Evolutionary conservation across 768 basidiomycete genomes (phyloP), one percentile per base, ranked within the genome.

Genomic region (Naganishia antarctica): DNA sequence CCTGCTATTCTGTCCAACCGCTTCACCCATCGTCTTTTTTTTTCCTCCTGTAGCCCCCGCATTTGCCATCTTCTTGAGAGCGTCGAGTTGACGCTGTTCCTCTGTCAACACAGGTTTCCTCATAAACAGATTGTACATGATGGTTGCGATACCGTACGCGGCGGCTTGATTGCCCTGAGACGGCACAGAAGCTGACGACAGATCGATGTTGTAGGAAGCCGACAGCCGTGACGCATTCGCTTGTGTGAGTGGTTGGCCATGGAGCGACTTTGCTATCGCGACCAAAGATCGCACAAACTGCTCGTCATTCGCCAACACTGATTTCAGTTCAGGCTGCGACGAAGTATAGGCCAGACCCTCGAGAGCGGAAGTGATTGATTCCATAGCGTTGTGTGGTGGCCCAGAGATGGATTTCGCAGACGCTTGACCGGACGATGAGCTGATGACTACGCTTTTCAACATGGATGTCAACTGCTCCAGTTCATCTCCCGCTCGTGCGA

Each of bases 1-100:
- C 11, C 68, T 66, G 48, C 62, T 58, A 67, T 69, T 61, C 50
- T 60, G 31, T 34, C 59, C 16, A 8, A 25, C 63, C 41, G 61
- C 48, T 21, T 64, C 60, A 23, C 43, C 63, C 70, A 67, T 68
- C 9, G 60, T 61, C n/a, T 69, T 64, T 15, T 66, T 57, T 16
- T 70, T 63, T 28, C 63, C 66, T 21, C 71, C 49, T 50, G 83
- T 81, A 28, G 75, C 73, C 26, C 75, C 78, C 18, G 79, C 70
- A 49, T 81, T 80, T 2, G 91, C 84, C 87, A 97, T 89, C 51
- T 81, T 81, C 68, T 84, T 84, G 41, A 97, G 80, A 73, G 86
- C 89, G 60, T 86, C 85, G 4, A 94, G 82, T 72, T 96, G 91
- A 31, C 82, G 81, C 72, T 94, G 86, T 75, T 96, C 91, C 58